phyloP scores from a whole-genome alignment of 345 rosid genomes.

The Boechera stricta region DNA sequence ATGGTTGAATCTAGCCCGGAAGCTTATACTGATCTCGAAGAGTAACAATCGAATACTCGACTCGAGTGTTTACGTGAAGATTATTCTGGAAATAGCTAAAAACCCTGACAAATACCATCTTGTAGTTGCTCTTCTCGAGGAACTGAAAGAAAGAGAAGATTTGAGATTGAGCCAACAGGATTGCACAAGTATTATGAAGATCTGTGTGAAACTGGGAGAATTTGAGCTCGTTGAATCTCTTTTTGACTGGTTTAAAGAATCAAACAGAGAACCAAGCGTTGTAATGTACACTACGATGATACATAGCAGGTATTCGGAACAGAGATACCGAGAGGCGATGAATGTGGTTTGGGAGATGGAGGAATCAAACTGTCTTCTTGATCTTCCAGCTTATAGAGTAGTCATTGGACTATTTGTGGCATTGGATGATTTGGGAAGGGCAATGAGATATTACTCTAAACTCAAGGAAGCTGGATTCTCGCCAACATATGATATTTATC shows the following conservation, averaged over 20 bases:
- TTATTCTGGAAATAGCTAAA: constrained; percentile 72
- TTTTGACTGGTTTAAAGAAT: constrained; percentile 66
- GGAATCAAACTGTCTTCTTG: constrained; percentile 66
- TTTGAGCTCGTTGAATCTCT: constrained; percentile 71
- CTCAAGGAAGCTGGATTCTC: constrained; percentile 87
- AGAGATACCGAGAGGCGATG: constrained; percentile 77
- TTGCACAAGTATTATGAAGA: constrained; percentile 87
- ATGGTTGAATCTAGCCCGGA: constrained; percentile 69
- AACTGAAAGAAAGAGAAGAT: constrained; percentile 71
- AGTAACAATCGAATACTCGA: constrained; percentile 63
- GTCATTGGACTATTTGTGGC: constrained; percentile 76
- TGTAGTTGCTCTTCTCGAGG: constrained; percentile 58
- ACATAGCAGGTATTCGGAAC: constrained; percentile 68
- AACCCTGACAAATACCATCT: constrained; percentile 71
- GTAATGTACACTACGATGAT: constrained; percentile 88
- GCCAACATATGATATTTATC: constrained; percentile 73
- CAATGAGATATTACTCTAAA: constrained; percentile 75
- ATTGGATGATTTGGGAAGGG: constrained; percentile 72
- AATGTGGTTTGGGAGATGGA: constrained; percentile 92
- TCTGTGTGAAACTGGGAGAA: constrained; percentile 60
- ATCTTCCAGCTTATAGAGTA: constrained; percentile 88
- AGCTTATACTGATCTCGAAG: constrained; percentile 63
- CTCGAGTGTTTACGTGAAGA: constrained; percentile 67
- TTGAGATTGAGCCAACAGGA: constrained; percentile 71
- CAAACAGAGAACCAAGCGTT: constrained; percentile 61